Conservation (phyloP, 2,329 filamentous ascomycete species). For the Hymenoscyphus fraxineus region DNA sequence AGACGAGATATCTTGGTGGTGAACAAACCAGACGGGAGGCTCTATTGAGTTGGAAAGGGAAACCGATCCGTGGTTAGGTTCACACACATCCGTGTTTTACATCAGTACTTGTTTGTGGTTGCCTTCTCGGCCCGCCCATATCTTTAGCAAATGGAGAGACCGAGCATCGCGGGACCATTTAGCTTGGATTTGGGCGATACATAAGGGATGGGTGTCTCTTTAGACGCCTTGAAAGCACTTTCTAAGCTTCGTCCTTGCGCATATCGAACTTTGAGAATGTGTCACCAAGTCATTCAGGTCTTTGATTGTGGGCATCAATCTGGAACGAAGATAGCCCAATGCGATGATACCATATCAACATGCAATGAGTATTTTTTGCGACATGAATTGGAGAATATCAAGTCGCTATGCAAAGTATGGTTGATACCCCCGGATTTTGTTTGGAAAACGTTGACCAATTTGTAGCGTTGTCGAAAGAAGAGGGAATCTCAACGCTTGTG, state of each 20-base stretch:
- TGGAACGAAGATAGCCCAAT: slow-evolving; percentile 19
- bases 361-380: slow-evolving; percentile 28
- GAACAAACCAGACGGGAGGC: slow-evolving; percentile 39
- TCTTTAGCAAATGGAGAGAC: not conserved
- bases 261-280: slow-evolving; percentile 16
- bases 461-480: slow-evolving; percentile 10
- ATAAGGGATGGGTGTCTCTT: not conserved
- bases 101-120: slow-evolving; percentile 7
- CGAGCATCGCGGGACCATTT: not conserved
- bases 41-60: slow-evolving; percentile 50
- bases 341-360: slow-evolving; percentile 19
- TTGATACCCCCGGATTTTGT: not conserved
- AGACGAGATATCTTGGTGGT: slow-evolving; percentile 40
- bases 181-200: not conserved
- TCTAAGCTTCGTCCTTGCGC: not conserved
- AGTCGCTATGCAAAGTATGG: slow-evolving; percentile 23
- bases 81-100: not conserved
- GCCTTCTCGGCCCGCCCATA: not conserved
- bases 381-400: slow-evolving; percentile 25
- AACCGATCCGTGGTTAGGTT: slow-evolving; percentile 19
- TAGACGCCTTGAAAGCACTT: not conserved
- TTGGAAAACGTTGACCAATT: not conserved
- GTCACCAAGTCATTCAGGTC: slow-evolving; percentile 30
- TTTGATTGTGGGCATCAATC: slow-evolving; percentile 29
- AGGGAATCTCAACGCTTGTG: not conserved